Base-by-base conservation (phyloP, 2,329 filamentous ascomycete species). In the Orbilia quercus region DNA sequence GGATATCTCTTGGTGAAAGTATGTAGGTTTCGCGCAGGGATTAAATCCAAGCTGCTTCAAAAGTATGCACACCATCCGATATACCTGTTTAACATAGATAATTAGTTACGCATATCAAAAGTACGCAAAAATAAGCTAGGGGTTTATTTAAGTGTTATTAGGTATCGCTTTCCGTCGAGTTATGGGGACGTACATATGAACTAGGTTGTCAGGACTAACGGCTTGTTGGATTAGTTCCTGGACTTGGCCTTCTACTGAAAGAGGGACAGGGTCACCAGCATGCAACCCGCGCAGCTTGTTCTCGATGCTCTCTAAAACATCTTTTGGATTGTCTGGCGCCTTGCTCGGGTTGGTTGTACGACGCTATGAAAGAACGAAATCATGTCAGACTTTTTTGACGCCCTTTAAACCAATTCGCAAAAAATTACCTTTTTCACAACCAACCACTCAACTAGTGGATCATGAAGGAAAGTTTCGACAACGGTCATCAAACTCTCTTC, bases 401-500 rank as follows among this genome's bases (percentile, higher is more conserved):
- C 45, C 11, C 18, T 2, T 60, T 50, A 9, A 4, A 31, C 69
- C 57, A 48, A 44, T 23, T 16, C n/a, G 18, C 16, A 4, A 55
- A 16, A 16, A 73, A 77, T 76, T 76, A 85, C 84, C 77, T 87
- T 88, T 80, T 90, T 92, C 58, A 90, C 90, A 75, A 83, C 83
- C 78, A 97, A 87, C 75, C 98, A 88, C 79, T 99, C 96, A 11
- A 96, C 88, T 12, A 96, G 98, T 0, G 95, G 95, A 80, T 99
- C 95, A 79, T 99, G 93, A 76, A 99, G 87, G 79, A 99, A 99
- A 0, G 95, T 93, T 82, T 99, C 96, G 0, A 99, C 84, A 54
- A 99, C 94, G 0, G 94, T 97, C 89, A 99, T 96, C 69, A 99
- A 84, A 40, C 94, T 96, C 81, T 99, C 96, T 80, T 97, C 91